Percentiles rank a stretch among this genome's conserved stretches.
Conservation (phyloP, 345 rosid genomes). For the Angophora floribunda region DNA sequence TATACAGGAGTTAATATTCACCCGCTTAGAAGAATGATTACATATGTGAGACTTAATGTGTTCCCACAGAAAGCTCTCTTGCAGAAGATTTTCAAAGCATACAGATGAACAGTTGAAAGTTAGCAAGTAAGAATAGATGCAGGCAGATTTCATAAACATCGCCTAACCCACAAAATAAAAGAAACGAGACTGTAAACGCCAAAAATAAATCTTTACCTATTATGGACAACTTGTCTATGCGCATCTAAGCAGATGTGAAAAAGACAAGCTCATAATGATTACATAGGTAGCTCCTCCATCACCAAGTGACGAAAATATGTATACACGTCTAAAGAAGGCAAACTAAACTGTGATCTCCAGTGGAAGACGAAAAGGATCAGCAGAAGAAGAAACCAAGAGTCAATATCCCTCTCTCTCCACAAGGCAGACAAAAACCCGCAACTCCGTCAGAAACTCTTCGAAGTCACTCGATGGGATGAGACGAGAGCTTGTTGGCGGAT, state of each 20-base stretch:
- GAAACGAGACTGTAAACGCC: not conserved
- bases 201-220: not conserved
- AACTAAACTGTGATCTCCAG: not conserved
- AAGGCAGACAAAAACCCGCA: not conserved
- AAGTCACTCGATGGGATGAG: not conserved
- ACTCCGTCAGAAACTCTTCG: not conserved
- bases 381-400: not conserved
- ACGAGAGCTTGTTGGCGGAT: slow-evolving; percentile 20
- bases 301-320: not conserved
- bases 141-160: not conserved
- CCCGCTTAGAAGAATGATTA: not conserved
- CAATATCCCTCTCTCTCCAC: not conserved
- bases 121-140: not conserved
- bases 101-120: not conserved
- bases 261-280: not conserved
- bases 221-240: not conserved
- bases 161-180: not conserved
- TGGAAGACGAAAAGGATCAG: not conserved
- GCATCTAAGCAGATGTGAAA: not conserved
- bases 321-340: not conserved
- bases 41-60: not conserved
- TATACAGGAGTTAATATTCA: not conserved
- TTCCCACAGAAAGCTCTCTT: not conserved
- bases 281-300: not conserved
- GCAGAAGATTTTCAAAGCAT: not conserved